A percentile compares a stretch with the other conserved stretches of the same genome.
Evolutionary conservation across 805 yeast species (phyloP).

Genomic region (Dipodascopsis uninucleata): DNA sequence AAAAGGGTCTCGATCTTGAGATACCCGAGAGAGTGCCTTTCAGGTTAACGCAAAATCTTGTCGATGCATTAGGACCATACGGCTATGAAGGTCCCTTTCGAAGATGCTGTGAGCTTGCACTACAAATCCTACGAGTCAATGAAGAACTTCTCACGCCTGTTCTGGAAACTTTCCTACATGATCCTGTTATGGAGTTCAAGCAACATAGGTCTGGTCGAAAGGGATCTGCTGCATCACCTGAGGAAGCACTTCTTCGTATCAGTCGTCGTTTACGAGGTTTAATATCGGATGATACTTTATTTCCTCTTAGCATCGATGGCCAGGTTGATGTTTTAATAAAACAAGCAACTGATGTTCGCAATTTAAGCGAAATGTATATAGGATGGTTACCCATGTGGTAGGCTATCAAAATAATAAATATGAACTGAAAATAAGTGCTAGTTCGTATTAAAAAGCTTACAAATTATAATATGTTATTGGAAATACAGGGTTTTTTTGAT

Average conservation of each 20-base stretch:
- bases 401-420: too few species aligned
- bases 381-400: slow-evolving; percentile 80
- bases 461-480: too few species aligned
- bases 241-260: slow-evolving; percentile 22
- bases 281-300: slow-evolving; percentile 49
- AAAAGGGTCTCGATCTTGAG: slow-evolving; percentile 63
- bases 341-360: slow-evolving; percentile 69
- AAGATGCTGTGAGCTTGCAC: slow-evolving; percentile 78
- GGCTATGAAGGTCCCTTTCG: slow-evolving; percentile 90
- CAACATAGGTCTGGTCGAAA: slow-evolving; percentile 27
- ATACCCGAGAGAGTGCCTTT: slow-evolving; percentile 96
- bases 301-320: slow-evolving; percentile 85
- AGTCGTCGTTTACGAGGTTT: slow-evolving; percentile 13
- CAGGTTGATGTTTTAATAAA: slow-evolving; percentile 87
- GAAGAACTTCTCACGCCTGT: slow-evolving; percentile 85
- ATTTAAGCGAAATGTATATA: slow-evolving; percentile 79
- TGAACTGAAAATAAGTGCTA: too few species aligned
- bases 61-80: slow-evolving; percentile 82
- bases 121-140: slow-evolving; percentile 64
- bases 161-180: slow-evolving; percentile 87
- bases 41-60: slow-evolving; percentile 80
- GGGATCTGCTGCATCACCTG: slow-evolving; percentile 16
- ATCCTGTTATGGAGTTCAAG: slow-evolving; percentile 82
- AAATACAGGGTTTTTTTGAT: too few species aligned
- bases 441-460: too few species aligned